Evolutionary conservation across 2,329 filamentous ascomycete species (phyloP), one percentile per base, ranked within the genome.

Genomic region (Diaporthe caulivora): DNA sequence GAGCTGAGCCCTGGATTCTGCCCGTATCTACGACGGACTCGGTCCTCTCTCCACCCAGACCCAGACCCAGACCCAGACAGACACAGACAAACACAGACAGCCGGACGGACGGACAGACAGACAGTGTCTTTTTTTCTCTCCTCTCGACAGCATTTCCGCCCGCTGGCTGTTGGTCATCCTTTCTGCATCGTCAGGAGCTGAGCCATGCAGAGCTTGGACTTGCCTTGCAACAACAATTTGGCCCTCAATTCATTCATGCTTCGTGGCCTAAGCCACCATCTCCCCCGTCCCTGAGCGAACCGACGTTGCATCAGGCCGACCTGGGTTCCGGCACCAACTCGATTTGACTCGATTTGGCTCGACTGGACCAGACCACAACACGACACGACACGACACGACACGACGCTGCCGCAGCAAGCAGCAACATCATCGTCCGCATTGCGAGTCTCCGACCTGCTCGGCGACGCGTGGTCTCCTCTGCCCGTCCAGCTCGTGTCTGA

Each of bases 391-490:
- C 44, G 42, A 64, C 60, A 64, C 42, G 47, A 67, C 62, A 53
- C 31, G 31, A 31, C n/a, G 47, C 60, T 7, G 42, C 42, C 31
- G 60, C 60, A 64, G 31, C 34, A 47, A 18, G 10, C 51, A 42
- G 17, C n/a, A 60, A 17, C 62, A 34, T 11, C 11, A 42, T 1
- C 37, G 11, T 65, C 44, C 21, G 29, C 15, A 51, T 67, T 67
- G 47, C 47, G 40, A 67, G 47, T 58, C 62, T 29, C 31, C 31
- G 31, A 21, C 62, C 44, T 2, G 15, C 21, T 26, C 31, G 62
- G 53, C 62, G 62, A 67, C 62, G 62, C 47, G 62, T 67, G 62
- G 62, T 67, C 47, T 67, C 6, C 47, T n/a, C n/a, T 65, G 62
- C 44, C 29, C 44, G 44, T 53, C 47, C 62, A 67, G 21, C 62